phyloP scores from a whole-genome alignment of 2,329 filamentous ascomycete genomes.

The Fusarium oxysporum region DNA sequence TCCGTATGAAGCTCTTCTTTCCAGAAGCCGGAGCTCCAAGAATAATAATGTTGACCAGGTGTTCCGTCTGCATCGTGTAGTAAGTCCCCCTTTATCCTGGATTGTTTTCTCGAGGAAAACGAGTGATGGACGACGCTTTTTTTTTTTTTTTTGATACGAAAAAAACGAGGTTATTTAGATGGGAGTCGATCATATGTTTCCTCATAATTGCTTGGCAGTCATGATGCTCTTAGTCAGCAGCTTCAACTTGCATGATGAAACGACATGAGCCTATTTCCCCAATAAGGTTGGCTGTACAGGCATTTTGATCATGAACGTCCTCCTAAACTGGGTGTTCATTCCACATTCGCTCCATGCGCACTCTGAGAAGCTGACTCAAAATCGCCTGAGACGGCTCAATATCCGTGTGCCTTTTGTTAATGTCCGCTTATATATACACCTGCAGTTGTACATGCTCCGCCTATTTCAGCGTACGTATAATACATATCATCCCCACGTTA shows the following conservation, averaged over 20 bases:
- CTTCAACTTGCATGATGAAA: constrained; percentile 17
- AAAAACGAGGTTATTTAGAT: background rate
- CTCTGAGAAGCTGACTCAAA: background rate
- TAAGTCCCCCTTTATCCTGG: background rate
- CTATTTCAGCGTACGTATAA: constrained; percentile 40
- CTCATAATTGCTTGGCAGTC: constrained; percentile 17
- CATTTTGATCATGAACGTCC: background rate
- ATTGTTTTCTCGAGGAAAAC: background rate
- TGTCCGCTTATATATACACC: constrained; percentile 42
- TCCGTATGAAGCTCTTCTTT: constrained; percentile 37
- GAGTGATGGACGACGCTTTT: background rate
- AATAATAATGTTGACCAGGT: constrained; percentile 32
- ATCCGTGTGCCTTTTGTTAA: constrained; percentile 39
- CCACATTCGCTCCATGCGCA: background rate
- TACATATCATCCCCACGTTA: constrained; percentile 39
- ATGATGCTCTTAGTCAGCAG: constrained; percentile 38
- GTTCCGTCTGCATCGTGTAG: constrained; percentile 11
- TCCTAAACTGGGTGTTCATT: background rate
- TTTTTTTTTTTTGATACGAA: background rate
- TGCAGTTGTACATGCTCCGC: constrained; percentile 44
- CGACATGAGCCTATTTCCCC: background rate
- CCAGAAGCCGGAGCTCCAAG: constrained; percentile 29
- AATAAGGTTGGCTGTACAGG: background rate
- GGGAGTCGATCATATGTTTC: constrained; percentile 16
- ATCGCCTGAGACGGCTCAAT: constrained; percentile 23